These are phyloP conservation scores for Ustilago loliicola DNA, from an alignment of 1,284 basidiomycete genomes.

Conservation along the genomic window DNA sequence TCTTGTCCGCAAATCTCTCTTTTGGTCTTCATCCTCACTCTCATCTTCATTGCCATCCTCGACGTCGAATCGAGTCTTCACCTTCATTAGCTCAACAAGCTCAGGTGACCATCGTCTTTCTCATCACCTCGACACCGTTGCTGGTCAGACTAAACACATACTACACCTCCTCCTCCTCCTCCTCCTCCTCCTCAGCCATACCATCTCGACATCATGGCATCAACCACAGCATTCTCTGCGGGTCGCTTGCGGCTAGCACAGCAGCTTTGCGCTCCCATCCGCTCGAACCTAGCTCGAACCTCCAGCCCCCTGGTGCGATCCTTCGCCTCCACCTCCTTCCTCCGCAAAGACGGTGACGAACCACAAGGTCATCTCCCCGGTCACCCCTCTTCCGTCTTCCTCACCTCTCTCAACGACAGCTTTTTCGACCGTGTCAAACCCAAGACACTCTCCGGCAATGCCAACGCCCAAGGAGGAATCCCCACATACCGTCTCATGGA, in stretches of 20 bases:
- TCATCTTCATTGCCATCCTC: neutral
- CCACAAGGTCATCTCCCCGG: constrained; percentile 60
- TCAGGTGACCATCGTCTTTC: neutral
- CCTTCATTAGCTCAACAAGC: neutral
- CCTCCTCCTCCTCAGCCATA: neutral
- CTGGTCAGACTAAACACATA: neutral
- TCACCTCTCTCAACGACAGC: constrained; percentile 59
- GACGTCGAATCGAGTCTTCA: neutral
- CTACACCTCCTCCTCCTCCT: neutral
- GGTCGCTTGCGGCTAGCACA: constrained; percentile 18
- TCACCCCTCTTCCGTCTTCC: constrained; percentile 57
- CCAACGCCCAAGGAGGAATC: constrained; percentile 56
- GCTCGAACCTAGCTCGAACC: neutral
- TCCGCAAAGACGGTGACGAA: constrained; percentile 40
- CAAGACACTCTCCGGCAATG: constrained; percentile 45
- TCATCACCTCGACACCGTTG: neutral
- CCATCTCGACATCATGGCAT: constrained; percentile 15
- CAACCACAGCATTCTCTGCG: constrained; percentile 8
- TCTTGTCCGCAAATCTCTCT: neutral
- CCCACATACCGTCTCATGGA: constrained; percentile 64
- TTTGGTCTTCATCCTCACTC: no score
- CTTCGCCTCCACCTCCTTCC: constrained; percentile 21
- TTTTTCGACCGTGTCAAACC: constrained; percentile 59
- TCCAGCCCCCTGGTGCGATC: constrained; percentile 1
- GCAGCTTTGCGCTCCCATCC: neutral